Percentiles rank a stretch among this genome's conserved stretches.
Evolutionary conservation across 768 basidiomycete genomes (phyloP).

Genomic region (Tylopilus rubrobrunneus): DNA sequence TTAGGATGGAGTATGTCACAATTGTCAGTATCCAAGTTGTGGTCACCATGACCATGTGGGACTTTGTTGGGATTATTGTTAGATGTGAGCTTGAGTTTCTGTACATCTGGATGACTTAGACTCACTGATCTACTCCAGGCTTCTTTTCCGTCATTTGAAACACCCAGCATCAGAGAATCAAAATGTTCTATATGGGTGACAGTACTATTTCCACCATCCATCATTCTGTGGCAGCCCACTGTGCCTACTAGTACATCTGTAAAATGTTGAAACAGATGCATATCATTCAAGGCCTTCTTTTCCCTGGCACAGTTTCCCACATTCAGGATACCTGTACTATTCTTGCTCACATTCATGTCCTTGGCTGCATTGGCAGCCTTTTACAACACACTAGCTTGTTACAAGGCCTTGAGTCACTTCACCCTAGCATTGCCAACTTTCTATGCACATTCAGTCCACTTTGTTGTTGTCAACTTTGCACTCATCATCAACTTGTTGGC

Average conservation of each 20-base stretch:
- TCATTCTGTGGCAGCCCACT: too few species aligned
- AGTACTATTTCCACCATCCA: constrained; percentile 86
- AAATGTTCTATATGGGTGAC: constrained; percentile 78
- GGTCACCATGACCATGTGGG: constrained; percentile 89
- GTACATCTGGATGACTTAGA: background rate
- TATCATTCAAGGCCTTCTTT: constrained; percentile 89
- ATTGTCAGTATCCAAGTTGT: constrained; percentile 84
- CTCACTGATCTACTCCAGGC: constrained; percentile 39
- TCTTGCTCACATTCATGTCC: too few species aligned
- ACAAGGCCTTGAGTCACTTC: too few species aligned
- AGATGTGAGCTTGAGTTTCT: constrained; percentile 56
- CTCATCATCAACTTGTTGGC: constrained; percentile 92
- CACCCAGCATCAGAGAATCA: constrained; percentile 79
- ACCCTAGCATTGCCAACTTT: constrained; percentile 76
- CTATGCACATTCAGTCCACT: constrained; percentile 74
- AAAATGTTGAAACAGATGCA: constrained; percentile 90
- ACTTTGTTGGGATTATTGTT: constrained; percentile 93
- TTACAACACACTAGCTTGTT: too few species aligned
- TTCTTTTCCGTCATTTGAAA: constrained; percentile 96
- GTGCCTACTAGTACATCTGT: too few species aligned
- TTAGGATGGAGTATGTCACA: constrained; percentile 78
- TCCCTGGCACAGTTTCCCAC: constrained; percentile 88
- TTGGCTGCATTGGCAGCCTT: too few species aligned
- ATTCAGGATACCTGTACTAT: constrained; percentile 89
- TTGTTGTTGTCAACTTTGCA: constrained; percentile 84